Base-by-base conservation (phyloP, 805 yeast genomes). In the Starmerella bombi region DNA sequence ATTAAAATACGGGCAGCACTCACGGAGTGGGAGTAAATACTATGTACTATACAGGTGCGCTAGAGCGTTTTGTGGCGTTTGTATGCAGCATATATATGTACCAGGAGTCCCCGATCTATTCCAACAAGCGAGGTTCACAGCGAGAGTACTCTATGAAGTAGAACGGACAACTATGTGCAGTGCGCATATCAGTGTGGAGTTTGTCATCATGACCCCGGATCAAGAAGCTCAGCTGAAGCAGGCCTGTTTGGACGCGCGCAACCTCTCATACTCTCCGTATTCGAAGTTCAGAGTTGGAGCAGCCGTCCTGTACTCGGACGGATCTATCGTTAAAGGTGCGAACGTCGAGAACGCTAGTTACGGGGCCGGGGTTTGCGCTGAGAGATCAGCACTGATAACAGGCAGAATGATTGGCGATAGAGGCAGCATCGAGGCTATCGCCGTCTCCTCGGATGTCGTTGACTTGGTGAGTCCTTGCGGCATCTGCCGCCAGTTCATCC, bases 331-430 rank as follows among this genome's bases (percentile, higher is more conserved):
- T 19, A 54, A 61, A 10, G 98, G 97, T 4, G 93, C 93, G 31
- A 88, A 88, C 51, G 75, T 91, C 21, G 98, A 88, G 57, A 91
- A 88, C 57, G 97, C 96, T 3, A 75, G 91, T 36, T 86, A 81
- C 55, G 93, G 83, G 1, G 86, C 74, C 2, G 69, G 75, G 1
- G 71, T 79, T 19, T 80, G 93, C 57, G 93, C 93, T 0, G 93
- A 80, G 53, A 62, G 85, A 31, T 69, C 79, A 1, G 76, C 88
- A 0, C 64, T 77, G 2, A 66, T 69, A 10, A 67, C 69, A 32
- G 79, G 81, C 0, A 67, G 75, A 5, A 65, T 67, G 42, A 53
- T 51, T 5, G 35, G 22, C 8, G 28, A 4, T 25, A 17, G 30
- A 12, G 15, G 21, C 10, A n/a, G 28, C 7, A 70, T 78, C 55